Conservation (phyloP, 371 early-diverging fungal genomes). For the Chytridium lagenaria region DNA sequence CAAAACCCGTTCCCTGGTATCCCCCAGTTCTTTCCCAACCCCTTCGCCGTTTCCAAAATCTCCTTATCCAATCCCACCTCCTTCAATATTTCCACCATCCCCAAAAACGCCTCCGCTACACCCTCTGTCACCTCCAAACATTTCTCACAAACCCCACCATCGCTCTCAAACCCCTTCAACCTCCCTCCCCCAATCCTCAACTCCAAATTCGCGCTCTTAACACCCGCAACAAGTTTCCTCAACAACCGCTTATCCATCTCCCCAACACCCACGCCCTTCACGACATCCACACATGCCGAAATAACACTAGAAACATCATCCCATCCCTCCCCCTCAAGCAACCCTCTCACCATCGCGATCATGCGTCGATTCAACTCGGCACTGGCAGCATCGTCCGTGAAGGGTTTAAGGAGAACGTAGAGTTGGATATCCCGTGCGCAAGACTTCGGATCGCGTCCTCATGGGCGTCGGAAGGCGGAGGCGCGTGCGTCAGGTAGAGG, state of each 20-base stretch:
- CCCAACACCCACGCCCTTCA: too few species aligned
- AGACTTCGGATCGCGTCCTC: slow-evolving; percentile 6
- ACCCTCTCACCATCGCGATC: background rate
- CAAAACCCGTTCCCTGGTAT: slow-evolving; percentile 4
- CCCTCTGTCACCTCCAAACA: too few species aligned
- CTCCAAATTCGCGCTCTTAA: background rate
- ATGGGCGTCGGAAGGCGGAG: background rate
- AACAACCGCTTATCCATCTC: background rate
- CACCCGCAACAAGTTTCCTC: background rate
- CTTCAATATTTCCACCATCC: too few species aligned
- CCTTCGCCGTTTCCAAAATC: background rate
- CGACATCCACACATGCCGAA: background rate
- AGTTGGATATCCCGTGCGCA: background rate
- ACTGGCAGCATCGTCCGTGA: background rate
- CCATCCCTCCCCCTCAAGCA: background rate
- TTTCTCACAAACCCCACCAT: too few species aligned
- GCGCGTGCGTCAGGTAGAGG: background rate
- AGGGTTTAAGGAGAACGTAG: background rate
- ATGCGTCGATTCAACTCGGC: slow-evolving; percentile 2
- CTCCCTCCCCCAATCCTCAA: too few species aligned
- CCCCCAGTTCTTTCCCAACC: background rate
- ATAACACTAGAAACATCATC: background rate
- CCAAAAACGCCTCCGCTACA: too few species aligned
- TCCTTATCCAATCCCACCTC: too few species aligned
- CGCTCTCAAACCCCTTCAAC: too few species aligned